Evolutionary conservation across 2,329 filamentous ascomycete species (phyloP).

Genomic region (Aspergillus hiratsukae): DNA sequence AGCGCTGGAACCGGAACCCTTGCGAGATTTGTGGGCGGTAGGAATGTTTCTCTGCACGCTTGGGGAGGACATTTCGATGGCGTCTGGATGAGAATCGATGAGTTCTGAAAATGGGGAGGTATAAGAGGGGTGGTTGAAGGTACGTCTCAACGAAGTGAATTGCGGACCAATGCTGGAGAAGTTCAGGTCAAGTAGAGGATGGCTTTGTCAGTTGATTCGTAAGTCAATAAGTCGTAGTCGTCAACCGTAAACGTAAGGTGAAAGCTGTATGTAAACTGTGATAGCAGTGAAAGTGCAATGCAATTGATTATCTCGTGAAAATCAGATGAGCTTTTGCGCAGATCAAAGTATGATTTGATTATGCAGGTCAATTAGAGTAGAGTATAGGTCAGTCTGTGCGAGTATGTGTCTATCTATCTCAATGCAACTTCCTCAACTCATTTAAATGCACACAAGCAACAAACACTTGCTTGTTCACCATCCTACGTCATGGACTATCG

Average conservation of each 20-base stretch:
- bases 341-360: neutral
- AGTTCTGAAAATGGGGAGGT: neutral
- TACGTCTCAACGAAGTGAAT: neutral
- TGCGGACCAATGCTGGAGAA: neutral
- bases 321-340: neutral
- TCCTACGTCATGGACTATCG: neutral
- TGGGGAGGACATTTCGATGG: neutral
- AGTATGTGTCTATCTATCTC: too few species aligned
- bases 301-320: neutral
- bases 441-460: neutral
- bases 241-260: neutral
- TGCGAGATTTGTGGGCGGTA: conserved; percentile 16
- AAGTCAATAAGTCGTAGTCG: neutral
- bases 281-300: neutral
- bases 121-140: neutral
- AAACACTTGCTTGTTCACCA: neutral
- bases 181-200: neutral
- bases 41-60: neutral
- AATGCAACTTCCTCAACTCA: neutral
- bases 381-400: neutral
- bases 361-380: neutral
- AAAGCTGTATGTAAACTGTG: neutral
- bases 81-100: neutral
- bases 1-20: conserved; percentile 18
- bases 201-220: neutral